Evolutionary conservation across 192 early-diverging fungal species (phyloP), one percentile per base, ranked within the genome.

Genomic region (Podila verticillata): DNA sequence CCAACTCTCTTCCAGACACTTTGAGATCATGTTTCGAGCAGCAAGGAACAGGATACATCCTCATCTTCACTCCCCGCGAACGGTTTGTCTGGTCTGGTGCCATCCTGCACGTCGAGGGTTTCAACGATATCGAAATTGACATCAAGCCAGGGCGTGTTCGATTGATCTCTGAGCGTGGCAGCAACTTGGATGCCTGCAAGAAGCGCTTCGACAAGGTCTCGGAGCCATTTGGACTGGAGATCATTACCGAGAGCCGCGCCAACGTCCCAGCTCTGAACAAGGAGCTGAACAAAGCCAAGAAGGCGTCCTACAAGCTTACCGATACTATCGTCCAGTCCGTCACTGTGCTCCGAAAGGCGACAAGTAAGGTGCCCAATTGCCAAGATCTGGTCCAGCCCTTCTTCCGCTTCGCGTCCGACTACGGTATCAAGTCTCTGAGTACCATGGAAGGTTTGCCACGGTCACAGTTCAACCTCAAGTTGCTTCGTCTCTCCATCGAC

Each of bases 401-500:
- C 72, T 93, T 92, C 73, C 86, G 83, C 58, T 93, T 93, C 84
- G 91, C 90, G 0, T 85, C 86, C 26, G 92, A 91, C 71, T 93
- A 94, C 56, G 91, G 92, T 17, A 81, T 87, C 56, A 87, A 89
- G 22, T 78, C 74, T 6, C 65, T 85, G 7, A 70, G 71, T 59
- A 67, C 72, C 22, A 79, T 85, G 80, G 80, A 82, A 30, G 74
- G 81, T 4, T 47, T 73, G 15, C 85, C 86, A 0, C 85, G 92
- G 51, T 75, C 86, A 1, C 87, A 88, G 29, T 81, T 93, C 61
- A 90, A 93, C 48, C 56, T 92, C 58, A 90, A 90, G 29, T 79
- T 96, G 36, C 75, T 93, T 22, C 86, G 87, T 5, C 86, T 96
- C 62, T 87, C 92, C 15, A 93, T 94, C n/a, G 91, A 94, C 54